Evolutionary conservation across 2,329 filamentous ascomycete species (phyloP), one percentile per base, ranked within the genome.

Genomic region (Nannizzia gypsea): DNA sequence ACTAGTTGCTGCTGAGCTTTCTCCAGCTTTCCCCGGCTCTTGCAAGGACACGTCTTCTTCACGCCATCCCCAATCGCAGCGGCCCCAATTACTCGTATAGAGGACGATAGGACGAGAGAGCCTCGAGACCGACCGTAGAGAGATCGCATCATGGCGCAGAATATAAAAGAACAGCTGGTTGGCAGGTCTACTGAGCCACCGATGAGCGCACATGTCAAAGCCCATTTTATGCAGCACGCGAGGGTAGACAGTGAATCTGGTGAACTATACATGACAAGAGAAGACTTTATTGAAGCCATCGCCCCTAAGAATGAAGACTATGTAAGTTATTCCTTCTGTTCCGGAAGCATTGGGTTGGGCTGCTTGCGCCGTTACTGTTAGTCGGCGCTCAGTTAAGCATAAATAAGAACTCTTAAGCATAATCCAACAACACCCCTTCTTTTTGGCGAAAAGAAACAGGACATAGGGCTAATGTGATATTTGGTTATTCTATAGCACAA

Each of bases 251-350:
- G 86, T 62, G 80, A 84, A 66, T 81, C 84, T 8, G 91, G 88
- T 61, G 89, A 96, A 69, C 78, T 85, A 60, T 90, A 82, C 70
- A 88, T 99, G 83, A 85, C 82, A 52, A 83, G 87, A 63, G 83
- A 91, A n/a, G 83, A 95, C 72, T 99, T 99, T 73, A 84, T 96
- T 68, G 81, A 91, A 69, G 92, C 92, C 28, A 85, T 99, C 76
- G 91, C 90, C 67, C 93, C 93, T 3, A 81, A 82, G 55, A 80
- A 84, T 62, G 90, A 96, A 75, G 90, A 97, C 77, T 97, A 93
- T 76, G 92, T 96, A 78, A 84, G 88, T 81, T 56, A 58, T 31
- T 22, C 42, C 24, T 31, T 28, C 22, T 48, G 20, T 36, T 54
- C 20, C n/a, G 31, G 20, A 48, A 24, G 22, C 20, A 24, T 3